These are phyloP conservation scores for Umbelopsis sp. DNA, from an alignment of 371 early-diverging fungal species.

Conservation along the genomic window DNA sequence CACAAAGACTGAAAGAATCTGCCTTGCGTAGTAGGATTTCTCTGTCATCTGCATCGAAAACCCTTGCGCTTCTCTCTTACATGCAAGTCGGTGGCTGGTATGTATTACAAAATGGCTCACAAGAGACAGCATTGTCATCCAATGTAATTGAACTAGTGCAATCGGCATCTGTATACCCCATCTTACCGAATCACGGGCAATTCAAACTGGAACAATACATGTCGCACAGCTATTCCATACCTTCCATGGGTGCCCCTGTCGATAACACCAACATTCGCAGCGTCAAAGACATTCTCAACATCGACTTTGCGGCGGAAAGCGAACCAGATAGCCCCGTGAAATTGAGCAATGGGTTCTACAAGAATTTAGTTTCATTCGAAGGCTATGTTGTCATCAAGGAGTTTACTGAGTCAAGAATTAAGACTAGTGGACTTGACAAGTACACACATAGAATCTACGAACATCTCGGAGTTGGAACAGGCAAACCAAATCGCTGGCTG, in stretches of 20 bases:
- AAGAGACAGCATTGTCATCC: too few species aligned
- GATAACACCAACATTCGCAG: background rate
- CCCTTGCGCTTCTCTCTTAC: background rate
- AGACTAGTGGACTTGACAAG: background rate
- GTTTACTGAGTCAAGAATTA: background rate
- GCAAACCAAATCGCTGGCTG: slow-evolving; percentile 27
- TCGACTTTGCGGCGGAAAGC: background rate
- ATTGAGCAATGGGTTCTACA: background rate
- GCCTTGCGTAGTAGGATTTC: background rate
- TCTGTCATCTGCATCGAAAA: background rate
- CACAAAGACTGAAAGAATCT: background rate
- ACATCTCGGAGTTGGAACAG: slow-evolving; percentile 29
- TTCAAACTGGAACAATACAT: background rate
- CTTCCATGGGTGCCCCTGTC: background rate
- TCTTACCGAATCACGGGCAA: background rate
- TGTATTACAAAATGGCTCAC: background rate
- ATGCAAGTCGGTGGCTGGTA: background rate
- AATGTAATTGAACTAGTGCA: background rate
- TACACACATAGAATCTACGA: background rate
- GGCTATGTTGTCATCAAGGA: background rate
- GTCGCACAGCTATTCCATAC: background rate
- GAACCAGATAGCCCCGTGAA: background rate
- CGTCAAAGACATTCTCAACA: slow-evolving; percentile 5
- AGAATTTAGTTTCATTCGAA: background rate
- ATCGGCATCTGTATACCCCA: slow-evolving; percentile 5